Percentiles rank a stretch among this genome's conserved stretches.
These are phyloP conservation scores for Rutidosis leptorrhynchoides DNA, from an alignment of 129 eudicot genomes.

Conservation along the genomic window DNA sequence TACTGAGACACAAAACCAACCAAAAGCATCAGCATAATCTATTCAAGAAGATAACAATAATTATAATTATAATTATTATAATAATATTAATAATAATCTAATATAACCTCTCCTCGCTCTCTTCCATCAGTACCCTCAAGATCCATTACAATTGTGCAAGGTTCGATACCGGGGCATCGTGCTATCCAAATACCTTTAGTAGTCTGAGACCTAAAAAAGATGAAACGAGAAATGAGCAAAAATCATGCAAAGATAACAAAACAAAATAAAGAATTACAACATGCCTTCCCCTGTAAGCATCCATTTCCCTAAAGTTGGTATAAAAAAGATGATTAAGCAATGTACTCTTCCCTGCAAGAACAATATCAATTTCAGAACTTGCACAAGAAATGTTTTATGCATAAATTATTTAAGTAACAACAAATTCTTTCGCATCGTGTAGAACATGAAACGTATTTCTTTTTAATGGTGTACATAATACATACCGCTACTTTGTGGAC, in stretches of 20 bases:
- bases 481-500: slow-evolving; percentile 99
- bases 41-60: neutral
- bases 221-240: neutral
- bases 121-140: slow-evolving; percentile 99
- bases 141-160: slow-evolving; percentile 97
- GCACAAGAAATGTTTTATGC: neutral
- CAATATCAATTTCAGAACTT: slow-evolving; percentile 19
- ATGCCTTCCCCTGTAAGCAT: slow-evolving; percentile 97
- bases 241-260: neutral
- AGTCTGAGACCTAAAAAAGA: slow-evolving; percentile 72
- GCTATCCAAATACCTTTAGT: slow-evolving; percentile 99
- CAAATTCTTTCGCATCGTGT: neutral
- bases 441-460: slow-evolving; percentile 7
- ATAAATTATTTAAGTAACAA: neutral
- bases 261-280: slow-evolving; percentile 20
- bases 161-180: slow-evolving; percentile 83
- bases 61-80: too few relatives aligned
- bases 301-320: slow-evolving; percentile 97
- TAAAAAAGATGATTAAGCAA: slow-evolving; percentile 71
- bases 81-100: slow-evolving; percentile 4
- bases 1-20: neutral
- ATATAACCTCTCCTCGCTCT: slow-evolving; percentile 91
- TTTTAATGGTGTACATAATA: slow-evolving; percentile 6
- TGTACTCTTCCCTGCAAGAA: slow-evolving; percentile 83
- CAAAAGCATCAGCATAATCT: neutral